phyloP scores from a whole-genome alignment of 805 yeast species.

The Kluyveromyces siamensis region DNA sequence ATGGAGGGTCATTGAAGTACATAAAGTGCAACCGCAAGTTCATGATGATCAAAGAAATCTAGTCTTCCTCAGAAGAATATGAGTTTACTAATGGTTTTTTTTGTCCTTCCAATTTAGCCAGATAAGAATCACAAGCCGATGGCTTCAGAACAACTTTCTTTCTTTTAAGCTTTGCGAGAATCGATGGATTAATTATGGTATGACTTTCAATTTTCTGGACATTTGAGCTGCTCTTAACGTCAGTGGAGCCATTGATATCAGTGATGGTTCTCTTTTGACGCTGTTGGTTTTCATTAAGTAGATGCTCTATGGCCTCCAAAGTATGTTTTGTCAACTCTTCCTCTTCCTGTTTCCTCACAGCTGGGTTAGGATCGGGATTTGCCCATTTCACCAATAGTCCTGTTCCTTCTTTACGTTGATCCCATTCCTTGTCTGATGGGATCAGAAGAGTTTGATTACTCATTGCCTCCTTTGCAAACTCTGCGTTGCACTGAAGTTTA shows the following conservation, averaged over 20 bases:
- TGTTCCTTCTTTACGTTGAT: slow-evolving; percentile 40
- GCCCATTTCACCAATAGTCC: slow-evolving; percentile 68
- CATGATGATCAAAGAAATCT: background rate
- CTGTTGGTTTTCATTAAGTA: slow-evolving; percentile 10
- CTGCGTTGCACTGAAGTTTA: slow-evolving; percentile 64
- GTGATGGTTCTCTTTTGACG: background rate
- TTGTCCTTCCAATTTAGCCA: background rate
- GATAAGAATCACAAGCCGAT: background rate
- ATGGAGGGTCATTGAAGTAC: no score
- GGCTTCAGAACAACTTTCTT: background rate
- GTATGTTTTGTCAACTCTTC: slow-evolving; percentile 19
- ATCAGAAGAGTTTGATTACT: slow-evolving; percentile 60
- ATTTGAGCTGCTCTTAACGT: background rate
- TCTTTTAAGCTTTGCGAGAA: slow-evolving; percentile 5
- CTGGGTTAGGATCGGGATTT: slow-evolving; percentile 75
- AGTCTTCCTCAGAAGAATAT: slow-evolving; percentile 7
- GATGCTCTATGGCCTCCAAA: slow-evolving; percentile 18
- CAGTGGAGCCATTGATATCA: background rate
- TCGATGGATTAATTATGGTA: background rate
- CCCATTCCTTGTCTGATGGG: slow-evolving; percentile 37
- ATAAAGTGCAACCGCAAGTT: background rate
- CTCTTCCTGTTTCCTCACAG: slow-evolving; percentile 20
- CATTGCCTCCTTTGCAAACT: slow-evolving; percentile 95
- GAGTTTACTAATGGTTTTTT: slow-evolving; percentile 3
- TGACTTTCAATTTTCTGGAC: background rate